These are phyloP conservation scores for Yarrowia sp. DNA, from an alignment of 805 yeast genomes.

Conservation along the genomic window DNA sequence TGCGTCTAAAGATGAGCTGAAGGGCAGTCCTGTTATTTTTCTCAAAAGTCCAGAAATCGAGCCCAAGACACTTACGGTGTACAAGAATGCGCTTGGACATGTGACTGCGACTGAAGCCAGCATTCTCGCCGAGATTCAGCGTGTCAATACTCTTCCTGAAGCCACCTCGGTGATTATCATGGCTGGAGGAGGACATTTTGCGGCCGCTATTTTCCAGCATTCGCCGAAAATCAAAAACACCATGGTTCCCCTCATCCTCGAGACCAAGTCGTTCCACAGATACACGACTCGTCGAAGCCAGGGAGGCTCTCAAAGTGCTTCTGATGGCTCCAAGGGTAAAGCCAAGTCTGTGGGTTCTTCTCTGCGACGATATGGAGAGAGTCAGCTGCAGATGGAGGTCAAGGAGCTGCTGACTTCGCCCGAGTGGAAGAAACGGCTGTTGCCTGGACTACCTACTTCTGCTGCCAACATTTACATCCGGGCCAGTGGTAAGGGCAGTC, in stretches of 20 bases:
- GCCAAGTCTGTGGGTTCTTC: constrained; percentile 95
- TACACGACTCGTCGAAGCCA: constrained; percentile 96
- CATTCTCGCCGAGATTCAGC: constrained; percentile 5
- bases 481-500: constrained; percentile 71
- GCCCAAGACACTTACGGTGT: background rate
- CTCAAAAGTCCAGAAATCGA: constrained; percentile 8
- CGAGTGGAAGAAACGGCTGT: constrained; percentile 46
- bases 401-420: constrained; percentile 62
- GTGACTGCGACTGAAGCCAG: background rate
- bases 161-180: constrained; percentile 69
- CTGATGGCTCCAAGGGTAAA: constrained; percentile 87
- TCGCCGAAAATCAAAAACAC: constrained; percentile 45
- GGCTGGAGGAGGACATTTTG: constrained; percentile 98
- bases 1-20: background rate
- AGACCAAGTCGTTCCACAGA: constrained; percentile 76
- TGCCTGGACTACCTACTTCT: constrained; percentile 5
- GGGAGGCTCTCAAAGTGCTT: constrained; percentile 94
- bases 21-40: constrained; percentile 8
- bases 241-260: constrained; percentile 52
- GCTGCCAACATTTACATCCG: constrained; percentile 56
- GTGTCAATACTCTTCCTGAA: constrained; percentile 3
- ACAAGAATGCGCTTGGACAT: constrained; percentile 6
- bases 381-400: constrained; percentile 75
- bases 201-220: constrained; percentile 88
- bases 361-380: constrained; percentile 85